These are phyloP conservation scores for Gracilaria domingensis DNA, from an alignment of 23 red algal species.

Conservation along the genomic window DNA sequence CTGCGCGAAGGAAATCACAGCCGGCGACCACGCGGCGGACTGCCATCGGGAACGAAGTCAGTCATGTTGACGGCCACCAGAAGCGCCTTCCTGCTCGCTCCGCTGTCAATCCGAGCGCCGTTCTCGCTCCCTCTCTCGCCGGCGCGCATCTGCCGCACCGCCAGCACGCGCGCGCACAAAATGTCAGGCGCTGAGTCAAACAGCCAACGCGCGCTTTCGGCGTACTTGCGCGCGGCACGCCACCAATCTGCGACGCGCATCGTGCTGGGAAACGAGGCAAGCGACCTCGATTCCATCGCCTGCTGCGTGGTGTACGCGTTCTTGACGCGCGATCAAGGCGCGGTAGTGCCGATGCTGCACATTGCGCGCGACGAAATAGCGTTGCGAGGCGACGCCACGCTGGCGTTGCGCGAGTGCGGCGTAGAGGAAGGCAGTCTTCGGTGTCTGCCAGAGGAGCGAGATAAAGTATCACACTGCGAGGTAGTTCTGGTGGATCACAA, in stretches of 20 bases:
- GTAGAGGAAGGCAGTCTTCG: neutral
- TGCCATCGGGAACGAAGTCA: neutral
- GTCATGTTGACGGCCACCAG: neutral
- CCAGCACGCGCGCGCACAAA: neutral
- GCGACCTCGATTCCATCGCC: conserved; percentile 41
- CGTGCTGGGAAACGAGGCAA: conserved; percentile 38
- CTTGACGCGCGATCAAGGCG: neutral
- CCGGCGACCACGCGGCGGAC: too few relatives aligned
- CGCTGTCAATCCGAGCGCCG: too few relatives aligned
- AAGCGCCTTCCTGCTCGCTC: too few relatives aligned
- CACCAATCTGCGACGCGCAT: neutral
- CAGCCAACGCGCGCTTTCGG: neutral
- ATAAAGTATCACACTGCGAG: neutral
- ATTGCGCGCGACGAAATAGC: conserved; percentile 1
- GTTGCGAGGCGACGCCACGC: conserved; percentile 1
- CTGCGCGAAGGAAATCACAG: too few relatives aligned
- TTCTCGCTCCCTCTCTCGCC: neutral
- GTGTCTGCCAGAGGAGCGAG: neutral
- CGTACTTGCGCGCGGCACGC: neutral
- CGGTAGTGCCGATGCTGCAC: conserved; percentile 22
- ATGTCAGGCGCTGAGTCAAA: neutral
- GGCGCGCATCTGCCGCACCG: too few relatives aligned
- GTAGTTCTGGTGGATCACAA: conserved; percentile 49
- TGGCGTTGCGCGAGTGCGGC: neutral
- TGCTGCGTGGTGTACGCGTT: conserved; percentile 16